Evolutionary conservation across 208 protist species (phyloP), one percentile per base, ranked within the genome.

Genomic region (Crithidia thermophila): DNA sequence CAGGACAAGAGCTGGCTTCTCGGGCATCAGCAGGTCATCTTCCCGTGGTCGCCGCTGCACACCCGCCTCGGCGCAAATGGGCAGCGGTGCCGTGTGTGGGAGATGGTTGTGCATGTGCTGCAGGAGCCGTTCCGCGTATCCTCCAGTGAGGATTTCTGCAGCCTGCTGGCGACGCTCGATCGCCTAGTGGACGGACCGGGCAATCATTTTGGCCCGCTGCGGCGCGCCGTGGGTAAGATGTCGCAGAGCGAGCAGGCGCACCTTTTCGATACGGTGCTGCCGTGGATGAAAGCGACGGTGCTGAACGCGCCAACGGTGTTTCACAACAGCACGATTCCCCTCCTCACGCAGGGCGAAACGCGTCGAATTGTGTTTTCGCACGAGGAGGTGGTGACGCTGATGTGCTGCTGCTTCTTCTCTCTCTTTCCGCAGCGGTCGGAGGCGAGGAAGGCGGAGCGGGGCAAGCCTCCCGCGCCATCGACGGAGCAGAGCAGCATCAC

Each of bases 351-450:
- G 40, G 60, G 72, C 23, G 40, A 49, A 10, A 82, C 67, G 23
- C 51, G 42, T 16, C 51, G 46, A 4, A 36, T 88, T 0, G 42
- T 77, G 23, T 39, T 90, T 16, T 72, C 62, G 1, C 27, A 75
- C 58, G 59, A 72, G 3, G 74, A 94, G 55, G 60, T 50, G 5
- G 50, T 72, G 45, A 73, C 63, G 43, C 68, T 90, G 8, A 37
- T 87, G 61, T 76, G 70, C 45, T 90, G 83, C 60, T 67, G 62
- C 57, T 90, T 94, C 65, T 91, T 91, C 55, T 91, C 81, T 0
- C 66, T 90, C 3, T 90, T 88, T 59, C 83, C 78, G n/a, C 63
- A 72, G 16, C 80, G 80, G 21, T 84, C 66, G 8, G 60, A 66
- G 50, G 36, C 23, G 43, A 60, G 13, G 20, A 55, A 63, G 4